Conservation (phyloP, 2,329 filamentous ascomycete species). For the Aciculosporium take region DNA sequence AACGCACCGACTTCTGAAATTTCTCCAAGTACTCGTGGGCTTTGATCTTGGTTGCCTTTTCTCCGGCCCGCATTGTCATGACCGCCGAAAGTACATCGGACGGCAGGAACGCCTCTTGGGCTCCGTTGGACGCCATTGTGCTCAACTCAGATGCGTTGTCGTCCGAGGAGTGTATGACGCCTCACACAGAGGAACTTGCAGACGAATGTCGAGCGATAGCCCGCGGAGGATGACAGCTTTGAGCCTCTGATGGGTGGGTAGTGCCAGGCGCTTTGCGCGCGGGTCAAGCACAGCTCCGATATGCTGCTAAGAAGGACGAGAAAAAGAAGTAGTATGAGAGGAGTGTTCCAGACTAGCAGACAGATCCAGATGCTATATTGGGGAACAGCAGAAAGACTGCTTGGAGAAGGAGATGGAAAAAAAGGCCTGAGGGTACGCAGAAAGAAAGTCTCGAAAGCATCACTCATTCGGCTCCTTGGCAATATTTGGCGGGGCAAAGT, state of each 20-base stretch:
- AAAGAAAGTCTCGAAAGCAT: conserved; percentile 10
- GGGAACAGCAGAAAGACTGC: background rate
- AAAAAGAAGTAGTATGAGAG: background rate
- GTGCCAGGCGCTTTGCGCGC: background rate
- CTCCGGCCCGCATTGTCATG: conserved; percentile 77
- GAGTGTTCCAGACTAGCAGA: background rate
- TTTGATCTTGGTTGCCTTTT: conserved; percentile 71
- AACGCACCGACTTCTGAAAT: conserved; percentile 88
- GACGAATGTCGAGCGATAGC: background rate
- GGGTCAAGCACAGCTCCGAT: background rate
- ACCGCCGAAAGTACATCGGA: conserved; percentile 68
- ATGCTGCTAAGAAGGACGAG: background rate
- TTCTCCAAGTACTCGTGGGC: conserved; percentile 83
- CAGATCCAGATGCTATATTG: background rate
- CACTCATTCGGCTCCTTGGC: conserved; percentile 7
- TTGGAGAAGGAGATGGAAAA: background rate
- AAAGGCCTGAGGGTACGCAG: conserved; percentile 1
- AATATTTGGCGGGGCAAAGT: conserved; percentile 19
- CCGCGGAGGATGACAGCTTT: background rate
- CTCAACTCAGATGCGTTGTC: background rate
- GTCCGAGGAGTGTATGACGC: background rate
- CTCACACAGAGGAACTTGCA: background rate
- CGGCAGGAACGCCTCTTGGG: conserved; percentile 61
- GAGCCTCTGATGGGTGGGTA: background rate
- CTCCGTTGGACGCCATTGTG: conserved; percentile 51